Percentiles rank a stretch among this genome's conserved stretches.
These are phyloP conservation scores for Pyrenochaeta sp. DNA, from an alignment of 2,329 filamentous ascomycete species.

Conservation along the genomic window DNA sequence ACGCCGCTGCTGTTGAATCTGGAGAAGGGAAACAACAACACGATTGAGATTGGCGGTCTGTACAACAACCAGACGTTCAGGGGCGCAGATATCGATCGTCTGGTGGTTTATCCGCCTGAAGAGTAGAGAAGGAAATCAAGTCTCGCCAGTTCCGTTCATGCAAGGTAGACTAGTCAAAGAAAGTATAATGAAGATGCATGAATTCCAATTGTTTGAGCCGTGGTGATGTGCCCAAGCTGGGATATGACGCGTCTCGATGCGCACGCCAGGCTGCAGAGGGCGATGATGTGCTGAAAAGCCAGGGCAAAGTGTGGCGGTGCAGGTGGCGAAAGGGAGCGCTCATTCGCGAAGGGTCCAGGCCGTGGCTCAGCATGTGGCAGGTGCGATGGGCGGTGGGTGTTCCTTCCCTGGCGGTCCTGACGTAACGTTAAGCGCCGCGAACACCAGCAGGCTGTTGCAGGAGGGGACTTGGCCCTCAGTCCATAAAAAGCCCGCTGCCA, in stretches of 20 bases:
- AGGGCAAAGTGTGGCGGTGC: not conserved
- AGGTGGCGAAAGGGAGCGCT: constrained; percentile 4
- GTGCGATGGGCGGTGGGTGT: constrained; percentile 1
- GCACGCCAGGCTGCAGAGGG: too few species aligned
- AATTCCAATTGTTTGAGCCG: too few species aligned
- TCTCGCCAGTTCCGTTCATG: too few species aligned
- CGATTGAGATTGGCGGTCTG: constrained; percentile 65
- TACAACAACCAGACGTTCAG: constrained; percentile 64
- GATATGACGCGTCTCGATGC: too few species aligned
- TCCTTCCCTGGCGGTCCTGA: too few species aligned
- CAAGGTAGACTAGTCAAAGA: too few species aligned
- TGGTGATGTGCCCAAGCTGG: too few species aligned
- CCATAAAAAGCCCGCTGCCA: constrained; percentile 16
- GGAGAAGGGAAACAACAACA: constrained; percentile 64
- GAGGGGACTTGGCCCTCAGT: constrained; percentile 6
- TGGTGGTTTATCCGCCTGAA: constrained; percentile 68
- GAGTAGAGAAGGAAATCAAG: too few species aligned
- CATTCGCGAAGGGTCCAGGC: constrained; percentile 1
- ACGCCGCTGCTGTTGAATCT: constrained; percentile 64
- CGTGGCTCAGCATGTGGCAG: not conserved
- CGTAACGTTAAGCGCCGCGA: constrained; percentile 23
- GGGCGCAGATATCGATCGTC: constrained; percentile 65
- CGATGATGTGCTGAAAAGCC: not conserved
- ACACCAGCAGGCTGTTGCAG: constrained; percentile 17
- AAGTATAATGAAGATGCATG: not conserved